Percentiles rank a stretch among this genome's conserved stretches.
phyloP scores from a whole-genome alignment of 2,329 filamentous ascomycete genomes.

The Aspergillus sp. region DNA sequence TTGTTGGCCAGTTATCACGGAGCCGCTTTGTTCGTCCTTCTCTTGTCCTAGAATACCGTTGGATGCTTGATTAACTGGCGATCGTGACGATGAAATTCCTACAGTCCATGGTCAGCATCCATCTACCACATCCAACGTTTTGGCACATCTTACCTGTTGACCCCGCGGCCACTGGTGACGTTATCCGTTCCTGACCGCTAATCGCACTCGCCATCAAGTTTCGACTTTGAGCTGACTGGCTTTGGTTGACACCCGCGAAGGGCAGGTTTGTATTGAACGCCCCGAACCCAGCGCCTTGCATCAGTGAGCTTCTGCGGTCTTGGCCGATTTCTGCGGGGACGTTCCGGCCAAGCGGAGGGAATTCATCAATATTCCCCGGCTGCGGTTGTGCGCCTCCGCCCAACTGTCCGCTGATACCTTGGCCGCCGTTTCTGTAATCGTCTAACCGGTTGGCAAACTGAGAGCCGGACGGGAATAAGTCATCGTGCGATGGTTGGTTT shows the following conservation, averaged over 20 bases:
- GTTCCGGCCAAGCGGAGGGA: slow-evolving; percentile 58
- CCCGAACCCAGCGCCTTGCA: slow-evolving; percentile 50
- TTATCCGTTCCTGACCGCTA: slow-evolving; percentile 42
- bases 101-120: slow-evolving; percentile 17
- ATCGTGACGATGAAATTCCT: slow-evolving; percentile 42
- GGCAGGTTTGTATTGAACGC: slow-evolving; percentile 40
- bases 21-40: slow-evolving; percentile 42
- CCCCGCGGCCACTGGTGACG: slow-evolving; percentile 33
- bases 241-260: slow-evolving; percentile 45
- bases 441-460: slow-evolving; percentile 54
- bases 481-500: slow-evolving; percentile 49
- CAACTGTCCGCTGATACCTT: slow-evolving; percentile 54
- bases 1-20: slow-evolving; percentile 36
- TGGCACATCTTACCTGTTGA: slow-evolving; percentile 28
- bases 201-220: slow-evolving; percentile 30
- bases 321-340: slow-evolving; percentile 51
- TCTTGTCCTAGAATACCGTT: slow-evolving; percentile 46
- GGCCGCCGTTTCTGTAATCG: slow-evolving; percentile 58
- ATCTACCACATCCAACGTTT: background rate
- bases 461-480: slow-evolving; percentile 46
- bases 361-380: slow-evolving; percentile 59
- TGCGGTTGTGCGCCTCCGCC: slow-evolving; percentile 52
- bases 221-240: slow-evolving; percentile 35
- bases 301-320: slow-evolving; percentile 51
- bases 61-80: slow-evolving; percentile 42